These are phyloP conservation scores for Penicillium digitatum DNA, from an alignment of 2,329 filamentous ascomycete genomes.

Conservation along the genomic window DNA sequence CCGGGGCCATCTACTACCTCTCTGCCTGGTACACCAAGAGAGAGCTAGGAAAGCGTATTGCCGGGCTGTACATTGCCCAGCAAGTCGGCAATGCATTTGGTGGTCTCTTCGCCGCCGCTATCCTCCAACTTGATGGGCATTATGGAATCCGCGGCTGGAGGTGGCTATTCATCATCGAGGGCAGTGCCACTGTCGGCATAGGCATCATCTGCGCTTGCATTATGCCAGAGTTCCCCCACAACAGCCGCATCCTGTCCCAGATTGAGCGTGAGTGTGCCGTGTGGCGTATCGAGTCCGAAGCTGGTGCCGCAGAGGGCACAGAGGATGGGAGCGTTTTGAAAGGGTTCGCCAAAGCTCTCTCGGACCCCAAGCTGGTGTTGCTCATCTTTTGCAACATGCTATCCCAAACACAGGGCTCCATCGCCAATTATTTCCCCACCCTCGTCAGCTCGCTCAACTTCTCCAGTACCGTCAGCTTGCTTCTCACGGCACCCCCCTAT, in stretches of 20 bases:
- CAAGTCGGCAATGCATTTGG: slow-evolving; percentile 28
- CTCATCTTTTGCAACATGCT: slow-evolving; percentile 42
- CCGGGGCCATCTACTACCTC: slow-evolving; percentile 42
- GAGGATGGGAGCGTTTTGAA: slow-evolving; percentile 30
- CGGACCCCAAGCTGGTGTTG: slow-evolving; percentile 38
- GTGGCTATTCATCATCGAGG: slow-evolving; percentile 33
- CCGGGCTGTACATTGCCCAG: slow-evolving; percentile 29
- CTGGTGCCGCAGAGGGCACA: slow-evolving; percentile 39
- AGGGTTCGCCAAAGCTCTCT: slow-evolving; percentile 29
- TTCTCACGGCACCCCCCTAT: slow-evolving; percentile 49
- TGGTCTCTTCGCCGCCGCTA: slow-evolving; percentile 27
- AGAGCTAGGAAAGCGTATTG: slow-evolving; percentile 30
- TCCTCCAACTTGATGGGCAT: slow-evolving; percentile 23
- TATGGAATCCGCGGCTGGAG: slow-evolving; percentile 24
- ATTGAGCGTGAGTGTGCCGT: slow-evolving; percentile 23
- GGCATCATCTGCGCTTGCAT: slow-evolving; percentile 33
- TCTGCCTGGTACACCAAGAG: slow-evolving; percentile 42
- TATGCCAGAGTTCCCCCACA: slow-evolving; percentile 43
- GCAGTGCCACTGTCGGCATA: slow-evolving; percentile 26
- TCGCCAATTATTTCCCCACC: slow-evolving; percentile 29
- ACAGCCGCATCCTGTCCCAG: slow-evolving; percentile 32
- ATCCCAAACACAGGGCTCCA: slow-evolving; percentile 37
- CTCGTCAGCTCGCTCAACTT: slow-evolving; percentile 24
- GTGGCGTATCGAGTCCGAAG: slow-evolving; percentile 32
- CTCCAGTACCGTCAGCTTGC: slow-evolving; percentile 38